Evolutionary conservation across 2,329 filamentous ascomycete genomes (phyloP), one percentile per base, ranked within the genome.

Genomic region (Verticillium longisporum): DNA sequence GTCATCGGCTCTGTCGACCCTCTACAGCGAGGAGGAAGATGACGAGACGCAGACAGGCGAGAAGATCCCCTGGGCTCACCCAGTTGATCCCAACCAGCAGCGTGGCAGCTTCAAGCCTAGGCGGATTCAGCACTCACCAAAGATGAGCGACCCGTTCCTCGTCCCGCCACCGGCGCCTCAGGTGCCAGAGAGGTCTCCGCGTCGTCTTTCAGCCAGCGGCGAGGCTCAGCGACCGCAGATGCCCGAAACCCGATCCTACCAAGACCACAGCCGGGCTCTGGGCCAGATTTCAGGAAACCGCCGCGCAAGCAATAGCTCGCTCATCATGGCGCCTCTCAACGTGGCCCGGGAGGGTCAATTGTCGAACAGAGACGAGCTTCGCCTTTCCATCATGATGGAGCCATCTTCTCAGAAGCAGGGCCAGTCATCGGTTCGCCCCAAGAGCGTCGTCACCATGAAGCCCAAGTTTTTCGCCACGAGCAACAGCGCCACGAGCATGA

Each of bases 11-110:
- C 72, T 86, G 5, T 86, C 83, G 4, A 86, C 83, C 0, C 69
- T 86, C 5, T 84, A 84, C 64, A 85, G 82, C 61, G 80, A 79
- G 56, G 80, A 82, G 34, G 81, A 83, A 59, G 75, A 79, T 9
- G 75, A 78, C 7, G 71, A 71, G 34, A 56, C 53, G 18, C 59
- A 7, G 26, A 21, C n/a, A 4, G 54, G 32, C 26, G 54, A 55
- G 54, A 32, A 13, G 4, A 55, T 32, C 6, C 26, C 26, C 15
- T 32, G 26, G 54, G 26, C 32, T 3, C 54, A 55, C 9, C 54
- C 32, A 2, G 32, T 32, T 18, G 26, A 32, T 32, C 32, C 54
- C 54, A 34, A 34, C 54, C 54, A 55, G 26, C 32, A 32, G 6
- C 26, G 26, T 7, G 54, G 54, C 10, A 55, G 26, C 26, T 34